These are phyloP conservation scores for Cryptococcus jaspeensis DNA, from an alignment of 1,284 basidiomycete species.

Conservation along the genomic window DNA sequence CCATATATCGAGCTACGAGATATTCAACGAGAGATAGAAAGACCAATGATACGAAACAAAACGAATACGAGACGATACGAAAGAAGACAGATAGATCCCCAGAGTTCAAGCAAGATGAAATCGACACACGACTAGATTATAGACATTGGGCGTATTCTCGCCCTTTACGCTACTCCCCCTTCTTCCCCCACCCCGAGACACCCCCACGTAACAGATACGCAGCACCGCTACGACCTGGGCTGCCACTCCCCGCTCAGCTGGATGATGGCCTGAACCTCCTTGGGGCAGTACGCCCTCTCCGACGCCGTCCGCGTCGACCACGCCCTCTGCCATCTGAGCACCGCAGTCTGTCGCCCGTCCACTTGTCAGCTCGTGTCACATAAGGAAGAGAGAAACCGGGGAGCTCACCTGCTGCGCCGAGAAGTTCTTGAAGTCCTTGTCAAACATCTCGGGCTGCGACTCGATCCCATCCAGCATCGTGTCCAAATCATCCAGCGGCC, in stretches of 20 bases:
- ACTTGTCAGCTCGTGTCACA: neutral
- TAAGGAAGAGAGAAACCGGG: neutral
- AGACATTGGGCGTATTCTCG: no score
- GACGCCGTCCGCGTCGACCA: slow-evolving; percentile 85
- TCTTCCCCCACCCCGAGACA: neutral
- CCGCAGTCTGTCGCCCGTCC: slow-evolving; percentile 66
- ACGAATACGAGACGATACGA: no score
- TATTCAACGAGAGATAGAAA: no score
- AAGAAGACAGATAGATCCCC: no score
- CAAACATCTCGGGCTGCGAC: slow-evolving; percentile 84
- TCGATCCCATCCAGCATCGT: slow-evolving; percentile 78
- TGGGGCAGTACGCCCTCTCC: slow-evolving; percentile 81
- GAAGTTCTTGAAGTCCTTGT: slow-evolving; percentile 83
- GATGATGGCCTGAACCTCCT: slow-evolving; percentile 36
- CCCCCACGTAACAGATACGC: neutral
- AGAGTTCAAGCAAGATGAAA: no score
- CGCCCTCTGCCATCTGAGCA: slow-evolving; percentile 84
- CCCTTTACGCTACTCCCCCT: no score
- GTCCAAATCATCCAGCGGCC: slow-evolving; percentile 80
- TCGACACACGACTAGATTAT: no score
- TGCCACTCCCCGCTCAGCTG: slow-evolving; percentile 33
- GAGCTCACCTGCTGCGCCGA: slow-evolving; percentile 81
- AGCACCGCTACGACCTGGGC: slow-evolving; percentile 3
- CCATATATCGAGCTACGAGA: no score
- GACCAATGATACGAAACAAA: no score